Evolutionary conservation across 163 green algal species (phyloP), one percentile per base, ranked within the genome.

Genomic region (Volvox carteri): DNA sequence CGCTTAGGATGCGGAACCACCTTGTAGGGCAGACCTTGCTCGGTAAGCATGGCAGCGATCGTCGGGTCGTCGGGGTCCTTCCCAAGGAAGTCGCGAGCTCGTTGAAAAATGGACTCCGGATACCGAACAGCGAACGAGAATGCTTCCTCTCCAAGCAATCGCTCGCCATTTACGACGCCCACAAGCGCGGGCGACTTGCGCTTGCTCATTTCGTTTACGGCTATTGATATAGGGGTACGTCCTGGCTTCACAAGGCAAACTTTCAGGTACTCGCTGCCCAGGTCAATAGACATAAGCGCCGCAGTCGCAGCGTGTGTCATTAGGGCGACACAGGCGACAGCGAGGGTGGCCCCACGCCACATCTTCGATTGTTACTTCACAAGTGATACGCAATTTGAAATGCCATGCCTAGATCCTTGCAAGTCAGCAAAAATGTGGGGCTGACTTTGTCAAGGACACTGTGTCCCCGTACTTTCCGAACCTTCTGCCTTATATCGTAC

Each of bases 161-260:
- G 93, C 33, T 99, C 96, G 1, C 95, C 96, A 41, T 96, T 92
- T 16, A 97, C 89, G 80, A 98, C 97, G 12, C 94, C 96, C 19
- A 99, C 97, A 19, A 97, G 75, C 18, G 97, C 94, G 9, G 97
- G 94, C 0, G 97, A 97, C 90, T 98, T 99, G 23, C 98, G 91
- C 88, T 98, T 98, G 86, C 89, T 97, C 92, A 99, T 98, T 86
- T 99, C 98, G 87, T 99, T 99, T 37, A 96, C 96, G 6, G 98
- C 98, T 58, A 99, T 97, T 14, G 86, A 92, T 78, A 99, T 98
- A 44, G 98, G 97, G 3, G 93, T 96, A 44, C 93, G 88, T 6
- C 97, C 96, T 8, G 97, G 96, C 90, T 98, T 98, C 23, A 99
- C 96, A 7, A 99, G 90, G 30, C 95, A 96, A 1, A 99, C 95